These are phyloP conservation scores for Allomyces macrogynus DNA, from an alignment of 192 early-diverging fungal genomes.

Conservation along the genomic window DNA sequence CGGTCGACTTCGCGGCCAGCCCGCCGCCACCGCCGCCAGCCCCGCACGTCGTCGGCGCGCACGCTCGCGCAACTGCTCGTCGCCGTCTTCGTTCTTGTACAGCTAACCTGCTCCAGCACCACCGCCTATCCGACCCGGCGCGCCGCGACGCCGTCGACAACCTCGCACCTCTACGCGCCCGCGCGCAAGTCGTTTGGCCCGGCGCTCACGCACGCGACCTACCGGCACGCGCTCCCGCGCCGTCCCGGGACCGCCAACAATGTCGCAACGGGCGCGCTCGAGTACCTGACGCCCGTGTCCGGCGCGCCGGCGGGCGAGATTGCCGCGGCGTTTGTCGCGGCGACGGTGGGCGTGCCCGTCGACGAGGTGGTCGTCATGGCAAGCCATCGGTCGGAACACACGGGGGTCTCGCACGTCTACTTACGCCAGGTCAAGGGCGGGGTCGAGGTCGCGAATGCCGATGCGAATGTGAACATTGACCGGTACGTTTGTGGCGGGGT, in stretches of 20 bases:
- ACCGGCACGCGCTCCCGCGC: background rate
- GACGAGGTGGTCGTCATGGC: conserved; percentile 13
- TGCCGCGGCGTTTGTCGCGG: background rate
- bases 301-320: background rate
- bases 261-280: too few relatives aligned
- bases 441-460: conserved; percentile 33
- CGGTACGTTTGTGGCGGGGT: background rate
- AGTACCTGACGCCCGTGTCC: background rate
- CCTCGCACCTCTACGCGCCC: too few relatives aligned
- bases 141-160: too few relatives aligned
- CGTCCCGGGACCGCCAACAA: background rate
- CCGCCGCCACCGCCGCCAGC: too few relatives aligned
- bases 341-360: conserved; percentile 11
- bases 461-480: conserved; percentile 37
- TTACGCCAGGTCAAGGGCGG: conserved; percentile 32
- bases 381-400: conserved; percentile 23
- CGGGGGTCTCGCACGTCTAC: conserved; percentile 40
- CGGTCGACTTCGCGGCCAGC: too few relatives aligned
- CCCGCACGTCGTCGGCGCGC: too few relatives aligned
- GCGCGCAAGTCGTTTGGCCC: background rate
- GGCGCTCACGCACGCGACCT: background rate
- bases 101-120: too few relatives aligned
- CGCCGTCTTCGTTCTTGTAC: too few relatives aligned
- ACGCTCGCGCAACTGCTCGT: too few relatives aligned
- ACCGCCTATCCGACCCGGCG: too few relatives aligned